phyloP scores from a whole-genome alignment of 768 basidiomycete genomes.

The Neoboletus brunneissimus region DNA sequence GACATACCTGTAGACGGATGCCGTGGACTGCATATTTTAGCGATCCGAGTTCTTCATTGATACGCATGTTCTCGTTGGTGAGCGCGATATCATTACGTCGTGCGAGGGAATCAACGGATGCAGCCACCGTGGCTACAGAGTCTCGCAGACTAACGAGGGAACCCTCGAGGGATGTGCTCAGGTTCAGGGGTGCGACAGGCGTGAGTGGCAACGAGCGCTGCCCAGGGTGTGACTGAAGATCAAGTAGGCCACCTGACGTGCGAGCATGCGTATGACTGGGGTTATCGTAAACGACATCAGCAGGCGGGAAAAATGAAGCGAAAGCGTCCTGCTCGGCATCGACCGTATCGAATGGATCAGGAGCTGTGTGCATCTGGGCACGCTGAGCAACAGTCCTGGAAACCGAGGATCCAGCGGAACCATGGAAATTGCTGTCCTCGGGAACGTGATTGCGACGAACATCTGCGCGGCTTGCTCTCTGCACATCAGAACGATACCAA shows the following conservation, averaged over 20 bases:
- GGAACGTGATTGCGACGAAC: conserved; percentile 7
- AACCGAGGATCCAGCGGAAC: conserved; percentile 17
- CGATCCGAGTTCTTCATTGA: conserved; percentile 71
- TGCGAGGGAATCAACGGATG: conserved; percentile 57
- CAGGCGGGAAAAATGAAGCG: conserved; percentile 22
- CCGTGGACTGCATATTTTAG: conserved; percentile 70
- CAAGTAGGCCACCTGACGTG: conserved; percentile 18
- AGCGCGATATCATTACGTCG: conserved; percentile 64
- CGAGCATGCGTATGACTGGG: conserved; percentile 13
- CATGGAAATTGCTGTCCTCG: conserved; percentile 10
- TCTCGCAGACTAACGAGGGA: conserved; percentile 56
- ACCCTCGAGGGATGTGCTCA: conserved; percentile 62
- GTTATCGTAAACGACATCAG: conserved; percentile 29
- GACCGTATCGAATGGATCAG: conserved; percentile 18
- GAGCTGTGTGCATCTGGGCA: conserved; percentile 7
- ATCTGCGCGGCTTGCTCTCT: conserved; percentile 18
- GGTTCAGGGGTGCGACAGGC: conserved; percentile 58
- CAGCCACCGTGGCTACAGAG: conserved; percentile 57
- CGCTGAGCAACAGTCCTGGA: conserved; percentile 15
- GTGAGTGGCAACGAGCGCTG: conserved; percentile 31
- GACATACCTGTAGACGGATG: conserved; percentile 70
- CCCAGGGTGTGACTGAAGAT: conserved; percentile 20
- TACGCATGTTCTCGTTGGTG: conserved; percentile 65
- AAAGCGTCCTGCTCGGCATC: conserved; percentile 26
- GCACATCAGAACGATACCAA: conserved; percentile 48